These are phyloP conservation scores for Trichosporon inkin DNA, from an alignment of 1,284 basidiomycete species.

Conservation along the genomic window DNA sequence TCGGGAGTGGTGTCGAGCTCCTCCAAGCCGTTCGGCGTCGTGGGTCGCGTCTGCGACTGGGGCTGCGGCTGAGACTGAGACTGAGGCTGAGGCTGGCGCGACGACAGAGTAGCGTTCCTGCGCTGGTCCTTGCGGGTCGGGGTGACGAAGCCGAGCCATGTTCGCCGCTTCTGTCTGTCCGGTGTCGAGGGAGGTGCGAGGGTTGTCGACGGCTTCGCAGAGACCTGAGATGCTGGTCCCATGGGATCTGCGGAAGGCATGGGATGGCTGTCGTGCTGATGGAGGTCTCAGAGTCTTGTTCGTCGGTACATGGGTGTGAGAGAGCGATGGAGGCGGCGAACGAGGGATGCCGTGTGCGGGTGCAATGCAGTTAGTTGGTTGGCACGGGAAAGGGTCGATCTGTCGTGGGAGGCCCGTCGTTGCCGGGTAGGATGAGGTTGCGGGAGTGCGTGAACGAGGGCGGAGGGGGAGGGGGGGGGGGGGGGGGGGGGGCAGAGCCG, in stretches of 20 bases:
- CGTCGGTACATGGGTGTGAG: not conserved
- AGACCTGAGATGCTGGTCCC: not conserved
- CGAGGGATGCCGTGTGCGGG: not conserved
- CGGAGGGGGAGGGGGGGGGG: too few relatives aligned
- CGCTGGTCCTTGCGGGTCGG: constrained; percentile 19
- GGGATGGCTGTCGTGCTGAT: not conserved
- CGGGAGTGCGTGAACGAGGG: not conserved
- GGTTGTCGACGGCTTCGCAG: constrained; percentile 1
- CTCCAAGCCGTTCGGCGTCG: constrained; percentile 9
- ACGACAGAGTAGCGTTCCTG: not conserved
- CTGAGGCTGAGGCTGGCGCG: not conserved
- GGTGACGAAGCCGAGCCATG: constrained; percentile 40
- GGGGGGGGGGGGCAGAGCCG: too few relatives aligned
- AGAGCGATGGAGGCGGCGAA: not conserved
- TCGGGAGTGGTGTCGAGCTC: constrained; percentile 18
- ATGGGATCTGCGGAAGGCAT: constrained; percentile 7
- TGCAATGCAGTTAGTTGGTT: too few relatives aligned
- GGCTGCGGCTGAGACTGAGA: not conserved
- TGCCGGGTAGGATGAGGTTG: not conserved
- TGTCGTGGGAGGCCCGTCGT: too few relatives aligned
- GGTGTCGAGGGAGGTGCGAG: not conserved
- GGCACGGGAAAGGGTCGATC: too few relatives aligned
- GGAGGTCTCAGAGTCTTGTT: not conserved
- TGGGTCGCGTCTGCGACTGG: not conserved
- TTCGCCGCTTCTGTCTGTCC: constrained; percentile 22